Evolutionary conservation across 192 early-diverging fungal species (phyloP), one percentile per base, ranked within the genome.

Genomic region (Glomus cerebriforme): DNA sequence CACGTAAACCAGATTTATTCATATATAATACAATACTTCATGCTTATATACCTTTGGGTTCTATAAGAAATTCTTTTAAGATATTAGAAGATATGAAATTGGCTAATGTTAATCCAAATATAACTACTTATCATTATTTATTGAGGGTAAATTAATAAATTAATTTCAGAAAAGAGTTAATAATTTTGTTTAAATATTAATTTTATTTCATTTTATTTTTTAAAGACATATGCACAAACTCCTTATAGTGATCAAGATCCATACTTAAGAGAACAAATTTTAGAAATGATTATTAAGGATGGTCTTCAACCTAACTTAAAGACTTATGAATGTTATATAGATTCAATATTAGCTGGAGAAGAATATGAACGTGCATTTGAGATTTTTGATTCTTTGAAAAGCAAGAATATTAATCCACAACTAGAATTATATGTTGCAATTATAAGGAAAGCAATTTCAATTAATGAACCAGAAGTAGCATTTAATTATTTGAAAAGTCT

Each of bases 301-400:
- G 24, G 73, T 54, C 62, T 70, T 70, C 29, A 70, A 26, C 68
- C 68, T 26, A 43, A 19, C 1, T 17, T 10, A 24, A 70, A 13
- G 6, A 70, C 35, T 13, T 43, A 37, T 70, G 68, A 70, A 13
- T 37, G 7, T 70, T 70, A 70, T 45, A 45, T 70, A 24, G 32
- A 35, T 8, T 27, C 68, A 70, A 22, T 70, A 37, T 24, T 70
- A 39, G 68, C 68, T 7, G n/a, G 34, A 7, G 68, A 45, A 7
- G 68, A 70, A 39, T 34, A 13, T 37, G 68, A 70, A 70, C 68
- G 34, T 45, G 68, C 68, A 26, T 24, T 26, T 35, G 68, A 70
- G 7, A 15, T 43, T 10, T 37, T 70, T 43, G 68, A 70, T 24
- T 34, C 39, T 24, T 22, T 43, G n/a, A 45, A 24, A 39, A 70